Evolutionary conservation across 345 rosid species (phyloP).

Genomic region (Raphanus sativus): DNA sequence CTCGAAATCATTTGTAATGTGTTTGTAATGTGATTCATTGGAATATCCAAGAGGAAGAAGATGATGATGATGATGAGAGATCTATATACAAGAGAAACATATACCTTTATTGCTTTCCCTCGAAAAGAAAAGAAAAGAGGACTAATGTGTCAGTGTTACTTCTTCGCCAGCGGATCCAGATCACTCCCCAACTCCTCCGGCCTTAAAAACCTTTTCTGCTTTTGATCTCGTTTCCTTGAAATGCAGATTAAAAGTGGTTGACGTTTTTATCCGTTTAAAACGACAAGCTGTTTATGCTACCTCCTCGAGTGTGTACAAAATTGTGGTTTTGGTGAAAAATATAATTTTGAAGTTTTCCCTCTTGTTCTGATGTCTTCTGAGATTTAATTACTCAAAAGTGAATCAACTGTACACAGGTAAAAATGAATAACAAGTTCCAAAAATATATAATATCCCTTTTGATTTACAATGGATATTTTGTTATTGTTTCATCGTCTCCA

Average conservation of each 20-base stretch:
- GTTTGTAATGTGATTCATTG: neutral
- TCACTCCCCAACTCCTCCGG: constrained; percentile 17
- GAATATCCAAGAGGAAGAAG: neutral
- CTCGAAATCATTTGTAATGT: neutral
- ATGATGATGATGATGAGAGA: neutral
- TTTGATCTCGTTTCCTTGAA: neutral
- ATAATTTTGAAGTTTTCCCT: too few relatives aligned
- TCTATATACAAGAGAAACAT: neutral
- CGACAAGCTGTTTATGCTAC: constrained; percentile 9
- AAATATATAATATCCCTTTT: neutral
- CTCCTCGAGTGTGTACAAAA: too few relatives aligned
- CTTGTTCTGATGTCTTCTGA: neutral
- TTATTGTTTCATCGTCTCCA: constrained; percentile 29
- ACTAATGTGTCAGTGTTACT: neutral
- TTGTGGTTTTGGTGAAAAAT: too few relatives aligned
- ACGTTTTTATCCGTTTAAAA: neutral
- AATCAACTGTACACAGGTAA: neutral
- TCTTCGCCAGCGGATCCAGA: constrained; percentile 28
- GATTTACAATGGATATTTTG: constrained; percentile 34
- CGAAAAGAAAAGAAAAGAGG: neutral
- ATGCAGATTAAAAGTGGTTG: constrained; percentile 12
- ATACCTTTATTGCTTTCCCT: constrained; percentile 14
- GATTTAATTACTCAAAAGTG: neutral
- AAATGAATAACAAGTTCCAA: neutral
- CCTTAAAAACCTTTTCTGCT: neutral